These are phyloP conservation scores for Gastrolobium bilobum DNA, from an alignment of 306 rosid species.

Conservation along the genomic window DNA sequence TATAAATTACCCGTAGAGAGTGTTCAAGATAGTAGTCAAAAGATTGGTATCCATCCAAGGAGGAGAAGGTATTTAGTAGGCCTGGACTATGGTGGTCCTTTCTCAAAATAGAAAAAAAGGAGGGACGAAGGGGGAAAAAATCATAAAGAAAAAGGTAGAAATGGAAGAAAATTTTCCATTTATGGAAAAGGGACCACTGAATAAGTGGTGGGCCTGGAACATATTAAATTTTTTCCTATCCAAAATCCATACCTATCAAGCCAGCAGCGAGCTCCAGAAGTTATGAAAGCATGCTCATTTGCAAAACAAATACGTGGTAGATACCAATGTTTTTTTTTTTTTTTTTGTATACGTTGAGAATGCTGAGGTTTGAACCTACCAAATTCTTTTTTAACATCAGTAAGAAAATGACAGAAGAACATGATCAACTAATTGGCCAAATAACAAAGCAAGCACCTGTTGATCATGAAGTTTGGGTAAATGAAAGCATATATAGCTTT, in stretches of 20 bases:
- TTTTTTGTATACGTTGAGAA: too few species aligned
- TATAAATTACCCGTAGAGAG: constrained; percentile 70
- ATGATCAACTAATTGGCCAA: constrained; percentile 16
- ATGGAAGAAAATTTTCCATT: too few species aligned
- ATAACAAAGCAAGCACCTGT: constrained; percentile 66
- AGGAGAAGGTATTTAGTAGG: too few species aligned
- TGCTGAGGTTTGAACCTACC: too few species aligned
- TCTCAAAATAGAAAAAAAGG: too few species aligned
- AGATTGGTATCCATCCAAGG: constrained; percentile 99
- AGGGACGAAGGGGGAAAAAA: too few species aligned
- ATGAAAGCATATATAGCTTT: constrained; percentile 79
- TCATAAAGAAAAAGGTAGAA: too few species aligned
- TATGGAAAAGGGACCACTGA: too few species aligned
- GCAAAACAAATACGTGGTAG: constrained; percentile 16
- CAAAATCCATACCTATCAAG: constrained; percentile 82
- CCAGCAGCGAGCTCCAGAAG: constrained; percentile 31
- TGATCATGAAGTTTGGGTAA: constrained; percentile 95
- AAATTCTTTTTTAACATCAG: neutral
- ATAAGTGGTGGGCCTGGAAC: too few species aligned
- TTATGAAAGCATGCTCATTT: constrained; percentile 23
- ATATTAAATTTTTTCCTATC: too few species aligned
- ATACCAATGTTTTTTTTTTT: neutral
- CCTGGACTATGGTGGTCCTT: too few species aligned
- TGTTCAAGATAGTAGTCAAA: constrained; percentile 85
- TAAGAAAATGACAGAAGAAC: neutral